These are phyloP conservation scores for Annona cherimola DNA, from an alignment of 164 flowering plant species.

Conservation along the genomic window DNA sequence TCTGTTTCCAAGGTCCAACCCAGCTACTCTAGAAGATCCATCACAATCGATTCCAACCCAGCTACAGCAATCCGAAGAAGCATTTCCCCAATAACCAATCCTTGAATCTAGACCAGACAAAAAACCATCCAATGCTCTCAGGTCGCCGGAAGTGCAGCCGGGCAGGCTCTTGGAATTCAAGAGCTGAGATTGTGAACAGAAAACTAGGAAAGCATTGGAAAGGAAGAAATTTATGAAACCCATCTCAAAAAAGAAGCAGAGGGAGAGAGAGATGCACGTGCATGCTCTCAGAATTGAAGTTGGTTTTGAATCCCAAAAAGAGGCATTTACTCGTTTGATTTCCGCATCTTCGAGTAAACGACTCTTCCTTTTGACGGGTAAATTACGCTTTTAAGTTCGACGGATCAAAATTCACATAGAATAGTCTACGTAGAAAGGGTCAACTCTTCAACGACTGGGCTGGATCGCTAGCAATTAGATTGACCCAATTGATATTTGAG, in stretches of 20 bases:
- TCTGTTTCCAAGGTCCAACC: constrained; percentile 35
- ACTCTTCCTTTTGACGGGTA: too few relatives aligned
- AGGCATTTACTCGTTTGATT: too few relatives aligned
- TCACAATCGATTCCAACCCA: constrained; percentile 64
- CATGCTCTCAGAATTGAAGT: neutral
- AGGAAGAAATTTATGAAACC: neutral
- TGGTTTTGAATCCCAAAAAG: too few relatives aligned
- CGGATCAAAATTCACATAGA: too few relatives aligned
- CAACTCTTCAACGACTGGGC: too few relatives aligned
- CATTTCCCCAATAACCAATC: constrained; percentile 7
- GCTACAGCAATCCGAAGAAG: constrained; percentile 40
- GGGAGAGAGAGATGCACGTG: neutral
- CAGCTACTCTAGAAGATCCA: constrained; percentile 23
- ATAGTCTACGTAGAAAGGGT: too few relatives aligned
- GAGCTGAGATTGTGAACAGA: constrained; percentile 8
- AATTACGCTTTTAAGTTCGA: too few relatives aligned
- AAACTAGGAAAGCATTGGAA: neutral
- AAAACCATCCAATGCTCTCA: constrained; percentile 18
- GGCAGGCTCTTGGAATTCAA: constrained; percentile 5
- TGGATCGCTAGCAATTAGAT: too few relatives aligned
- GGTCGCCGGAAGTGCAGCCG: constrained; percentile 15
- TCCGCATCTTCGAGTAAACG: too few relatives aligned
- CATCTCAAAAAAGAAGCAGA: neutral
- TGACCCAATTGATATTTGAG: too few relatives aligned
- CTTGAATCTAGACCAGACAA: constrained; percentile 4